Conservation (phyloP, 805 yeast genomes). For the Torulaspora maleeae region DNA sequence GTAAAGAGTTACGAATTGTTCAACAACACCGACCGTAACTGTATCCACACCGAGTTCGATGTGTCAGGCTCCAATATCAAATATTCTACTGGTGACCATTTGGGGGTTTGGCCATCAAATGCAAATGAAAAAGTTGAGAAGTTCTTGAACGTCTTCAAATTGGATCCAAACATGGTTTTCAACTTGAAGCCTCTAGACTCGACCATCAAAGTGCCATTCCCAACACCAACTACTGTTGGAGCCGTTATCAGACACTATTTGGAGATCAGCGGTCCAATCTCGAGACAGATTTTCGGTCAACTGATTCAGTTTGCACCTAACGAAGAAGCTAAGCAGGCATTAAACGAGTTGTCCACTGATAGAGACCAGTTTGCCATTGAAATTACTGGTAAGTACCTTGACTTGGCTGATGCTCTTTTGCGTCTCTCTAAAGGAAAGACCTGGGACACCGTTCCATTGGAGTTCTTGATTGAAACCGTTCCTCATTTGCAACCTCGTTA, state of each 20-base stretch:
- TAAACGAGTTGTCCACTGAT: constrained; percentile 52
- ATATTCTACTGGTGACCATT: constrained; percentile 93
- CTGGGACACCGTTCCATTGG: constrained; percentile 82
- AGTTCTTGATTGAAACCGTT: constrained; percentile 74
- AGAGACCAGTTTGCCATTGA: constrained; percentile 62
- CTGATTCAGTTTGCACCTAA: constrained; percentile 82
- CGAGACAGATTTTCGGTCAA: constrained; percentile 75
- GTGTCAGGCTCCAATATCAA: constrained; percentile 66
- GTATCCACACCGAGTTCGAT: constrained; percentile 89
- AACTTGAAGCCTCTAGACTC: constrained; percentile 65
- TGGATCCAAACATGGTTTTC: constrained; percentile 52
- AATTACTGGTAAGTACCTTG: constrained; percentile 57
- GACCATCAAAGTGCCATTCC: constrained; percentile 60
- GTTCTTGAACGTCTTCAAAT: constrained; percentile 60
- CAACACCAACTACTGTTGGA: constrained; percentile 82
- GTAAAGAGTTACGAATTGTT: constrained; percentile 63
- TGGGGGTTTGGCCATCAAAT: constrained; percentile 93
- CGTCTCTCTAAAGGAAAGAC: constrained; percentile 54
- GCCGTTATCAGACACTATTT: constrained; percentile 79
- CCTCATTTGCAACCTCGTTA: constrained; percentile 88
- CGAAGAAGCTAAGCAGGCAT: constrained; percentile 41
- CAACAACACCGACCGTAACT: constrained; percentile 58
- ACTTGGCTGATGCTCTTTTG: constrained; percentile 71
- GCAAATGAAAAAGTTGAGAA: constrained; percentile 66
- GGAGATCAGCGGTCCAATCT: constrained; percentile 89